Evolutionary conservation across 257 asterid species (phyloP).

Genomic region (Lycium barbarum): DNA sequence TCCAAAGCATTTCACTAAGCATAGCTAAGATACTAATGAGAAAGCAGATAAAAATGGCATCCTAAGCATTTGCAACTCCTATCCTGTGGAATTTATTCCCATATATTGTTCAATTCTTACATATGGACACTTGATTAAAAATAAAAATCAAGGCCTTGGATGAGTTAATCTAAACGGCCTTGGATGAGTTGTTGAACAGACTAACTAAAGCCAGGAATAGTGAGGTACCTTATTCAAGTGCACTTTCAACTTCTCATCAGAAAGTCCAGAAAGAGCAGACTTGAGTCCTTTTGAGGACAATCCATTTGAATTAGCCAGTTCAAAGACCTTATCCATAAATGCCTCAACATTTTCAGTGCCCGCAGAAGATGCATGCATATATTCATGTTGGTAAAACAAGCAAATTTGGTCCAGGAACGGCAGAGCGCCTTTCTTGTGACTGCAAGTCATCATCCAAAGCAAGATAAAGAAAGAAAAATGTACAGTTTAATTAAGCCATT

Average conservation of each 20-base stretch:
- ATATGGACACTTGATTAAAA: not conserved
- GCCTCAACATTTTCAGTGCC: conserved; percentile 58
- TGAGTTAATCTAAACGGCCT: not conserved
- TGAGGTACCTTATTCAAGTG: conserved; percentile 66
- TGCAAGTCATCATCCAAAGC: conserved; percentile 43
- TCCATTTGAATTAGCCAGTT: conserved; percentile 82
- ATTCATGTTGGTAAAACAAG: conserved; percentile 70
- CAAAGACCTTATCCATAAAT: conserved; percentile 64
- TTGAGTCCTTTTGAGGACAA: conserved; percentile 72
- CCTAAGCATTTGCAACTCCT: conserved; percentile 17
- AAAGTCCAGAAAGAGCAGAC: conserved; percentile 63
- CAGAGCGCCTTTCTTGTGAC: conserved; percentile 83
- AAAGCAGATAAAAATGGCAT: not conserved
- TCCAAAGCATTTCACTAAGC: not conserved
- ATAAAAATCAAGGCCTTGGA: not conserved
- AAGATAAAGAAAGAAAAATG: not conserved
- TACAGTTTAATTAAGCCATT: conserved; percentile 25
- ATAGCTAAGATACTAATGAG: not conserved
- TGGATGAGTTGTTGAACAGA: not conserved
- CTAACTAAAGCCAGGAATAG: conserved; percentile 24
- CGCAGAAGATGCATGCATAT: conserved; percentile 50
- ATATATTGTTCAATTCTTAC: not conserved
- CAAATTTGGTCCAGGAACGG: conserved; percentile 85
- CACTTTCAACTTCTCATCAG: conserved; percentile 56
- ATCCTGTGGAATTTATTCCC: not conserved